Base-by-base conservation (phyloP, 306 rosid species). In the Rosa rugosa region DNA sequence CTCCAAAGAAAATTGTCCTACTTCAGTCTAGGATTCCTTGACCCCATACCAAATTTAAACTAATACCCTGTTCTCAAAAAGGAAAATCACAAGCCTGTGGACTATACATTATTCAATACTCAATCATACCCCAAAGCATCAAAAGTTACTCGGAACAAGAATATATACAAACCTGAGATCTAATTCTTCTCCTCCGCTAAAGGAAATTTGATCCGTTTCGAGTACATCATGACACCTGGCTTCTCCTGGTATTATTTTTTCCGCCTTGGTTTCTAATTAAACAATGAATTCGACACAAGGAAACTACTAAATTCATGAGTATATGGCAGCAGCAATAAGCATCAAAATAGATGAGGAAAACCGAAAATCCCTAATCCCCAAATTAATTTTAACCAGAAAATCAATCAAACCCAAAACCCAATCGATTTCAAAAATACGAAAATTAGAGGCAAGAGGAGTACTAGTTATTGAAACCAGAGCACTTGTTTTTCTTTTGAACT, bases 151-250 rank as follows among this genome's bases (percentile, higher is more conserved):
- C 0, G 59, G 36, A 31, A 8, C 12, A n/a, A 78, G 74, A 77
- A 73, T 36, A 17, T 38, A 44, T 77, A 87, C 98, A 85, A 84
- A 93, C 99, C 99, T 93, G 99, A 60, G 99, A 91, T 68, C 99
- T 89, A 76, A 93, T 96, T 82, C 99, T 88, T 86, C 98, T 91
- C 85, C 99, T 88, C 78, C 99, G 85, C 85, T 96, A 97, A 2
- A 96, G 93, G 85, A 96, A 96, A 90, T 91, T 96, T 71, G 98
- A 90, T 59, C 99, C 86, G 64, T 96, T 81, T 93, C 99, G 60
- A 91, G 89, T 31, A 93, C 89, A 88, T 96, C 98, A 47, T 87
- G 94, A 85, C 93, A 93, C 82, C 94, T 88, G 79, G 96, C 85
- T 86, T 96, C 98, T 86, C 97, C 83, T 25, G 98, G 80, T 20